phyloP scores from a whole-genome alignment of 2,329 filamentous ascomycete genomes.

The Scytalidium sp. region DNA sequence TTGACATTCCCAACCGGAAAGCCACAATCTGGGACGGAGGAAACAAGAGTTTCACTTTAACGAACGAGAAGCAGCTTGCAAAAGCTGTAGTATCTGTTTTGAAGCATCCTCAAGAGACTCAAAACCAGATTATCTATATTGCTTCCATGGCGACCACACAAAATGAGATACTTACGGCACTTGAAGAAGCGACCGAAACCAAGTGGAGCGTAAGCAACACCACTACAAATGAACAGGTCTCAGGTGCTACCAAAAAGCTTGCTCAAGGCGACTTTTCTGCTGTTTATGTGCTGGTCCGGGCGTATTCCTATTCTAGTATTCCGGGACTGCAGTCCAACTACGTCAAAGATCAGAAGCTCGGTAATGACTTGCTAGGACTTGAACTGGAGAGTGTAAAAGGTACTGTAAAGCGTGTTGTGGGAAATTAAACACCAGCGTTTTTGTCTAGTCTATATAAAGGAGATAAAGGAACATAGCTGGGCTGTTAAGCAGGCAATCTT shows the following conservation, averaged over 20 bases:
- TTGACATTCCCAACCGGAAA: slow-evolving; percentile 27
- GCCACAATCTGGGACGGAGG: slow-evolving; percentile 28
- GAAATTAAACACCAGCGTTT: no score
- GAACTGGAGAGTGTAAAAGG: slow-evolving; percentile 5
- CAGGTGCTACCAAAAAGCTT: no score
- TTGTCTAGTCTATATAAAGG: no score
- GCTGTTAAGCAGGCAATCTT: no score
- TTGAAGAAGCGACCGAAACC: slow-evolving; percentile 24
- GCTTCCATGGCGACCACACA: slow-evolving; percentile 30
- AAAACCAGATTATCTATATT: slow-evolving; percentile 29
- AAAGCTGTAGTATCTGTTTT: slow-evolving; percentile 29
- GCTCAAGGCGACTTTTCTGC: no score
- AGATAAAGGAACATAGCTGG: no score
- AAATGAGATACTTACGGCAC: slow-evolving; percentile 26
- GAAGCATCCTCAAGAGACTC: slow-evolving; percentile 27
- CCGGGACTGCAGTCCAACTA: no score
- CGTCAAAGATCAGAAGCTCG: no score
- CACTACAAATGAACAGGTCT: neutral
- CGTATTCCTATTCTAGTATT: no score
- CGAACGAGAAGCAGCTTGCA: slow-evolving; percentile 24
- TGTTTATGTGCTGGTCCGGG: no score
- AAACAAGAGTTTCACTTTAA: slow-evolving; percentile 12
- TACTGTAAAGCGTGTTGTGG: neutral
- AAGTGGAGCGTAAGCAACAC: slow-evolving; percentile 27
- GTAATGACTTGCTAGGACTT: slow-evolving; percentile 10